A percentile compares a stretch with the other conserved stretches of the same genome.
phyloP scores from a whole-genome alignment of 352 stramenopile species.

The Phytophthora megakarya region DNA sequence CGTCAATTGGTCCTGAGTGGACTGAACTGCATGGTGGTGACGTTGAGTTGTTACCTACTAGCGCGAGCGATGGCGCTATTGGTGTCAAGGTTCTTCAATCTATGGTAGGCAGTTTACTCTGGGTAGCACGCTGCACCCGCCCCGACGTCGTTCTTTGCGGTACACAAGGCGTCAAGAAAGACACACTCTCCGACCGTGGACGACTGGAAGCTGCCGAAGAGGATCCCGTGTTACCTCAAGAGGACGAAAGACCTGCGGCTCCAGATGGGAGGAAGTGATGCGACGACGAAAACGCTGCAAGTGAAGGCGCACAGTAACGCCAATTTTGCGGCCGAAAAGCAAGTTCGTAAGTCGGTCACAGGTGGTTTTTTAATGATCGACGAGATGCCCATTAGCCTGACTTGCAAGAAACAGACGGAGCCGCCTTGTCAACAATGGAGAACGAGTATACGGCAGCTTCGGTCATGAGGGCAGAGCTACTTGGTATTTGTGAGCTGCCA shows the following conservation, averaged over 20 bases:
- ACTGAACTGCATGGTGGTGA: not conserved
- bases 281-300: not conserved
- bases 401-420: not conserved
- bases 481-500: no score
- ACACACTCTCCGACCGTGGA: not conserved
- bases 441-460: not conserved
- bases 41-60: not conserved
- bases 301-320: not conserved
- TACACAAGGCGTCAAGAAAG: not conserved
- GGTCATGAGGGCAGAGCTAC: no score
- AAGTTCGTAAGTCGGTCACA: not conserved
- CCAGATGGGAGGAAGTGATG: not conserved
- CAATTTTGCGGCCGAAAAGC: not conserved
- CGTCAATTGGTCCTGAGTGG: not conserved
- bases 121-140: not conserved
- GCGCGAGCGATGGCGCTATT: not conserved
- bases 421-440: not conserved
- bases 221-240: not conserved
- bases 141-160: not conserved
- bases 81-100: not conserved
- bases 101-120: not conserved
- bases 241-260: not conserved
- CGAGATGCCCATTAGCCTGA: not conserved
- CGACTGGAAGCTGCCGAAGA: not conserved
- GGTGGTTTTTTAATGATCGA: not conserved